Evolutionary conservation across 148 eudicot genomes (phyloP), one percentile per base, ranked within the genome.

Genomic region (Dianthus caryophyllus): DNA sequence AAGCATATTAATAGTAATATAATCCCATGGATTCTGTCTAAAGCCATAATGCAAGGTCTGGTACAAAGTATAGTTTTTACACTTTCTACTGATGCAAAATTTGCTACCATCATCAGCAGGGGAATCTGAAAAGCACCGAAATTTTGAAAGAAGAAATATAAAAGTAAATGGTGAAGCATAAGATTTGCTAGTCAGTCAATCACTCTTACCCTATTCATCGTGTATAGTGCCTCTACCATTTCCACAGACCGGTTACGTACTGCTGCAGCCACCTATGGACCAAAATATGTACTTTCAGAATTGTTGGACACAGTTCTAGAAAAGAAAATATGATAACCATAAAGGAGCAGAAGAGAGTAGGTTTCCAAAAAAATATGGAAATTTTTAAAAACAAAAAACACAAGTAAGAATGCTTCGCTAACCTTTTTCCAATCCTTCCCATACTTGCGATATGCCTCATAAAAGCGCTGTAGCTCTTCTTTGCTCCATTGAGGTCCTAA

Each of bases 351-450:
- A 54, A 61, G 57, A 53, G 56, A 50, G 52, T 17, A 44, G 20
- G 15, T 58, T 59, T 14, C 9, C 18, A 30, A 2, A 24, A 27
- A 15, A 56, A 29, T 18, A 16, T 20, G 1, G 15, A 33, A 59
- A 20, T 44, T 16, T 26, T 11, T 2, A 5, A 33, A 38, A 33
- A 9, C 47, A 52, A 36, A 22, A 24, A 29, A 30, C 4, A 49
- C 38, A 24, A 46, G 51, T 57, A n/a, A 17, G 47, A 24, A 53
- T 27, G n/a, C 0, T 25, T 20, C 22, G 65, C 75, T 36, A 55
- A 90, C 99, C 93, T 94, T 94, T 68, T 88, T 88, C 99, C 99
- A 94, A 56, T 94, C 99, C 73, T 87, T 94, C 66, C 97, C 96
- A 76, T 88, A 75, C 75, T 86, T 90, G 64, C 99, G 97, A 72